These are phyloP conservation scores for Medakamo hakoo DNA, from an alignment of 139 green algal genomes.

Conservation along the genomic window DNA sequence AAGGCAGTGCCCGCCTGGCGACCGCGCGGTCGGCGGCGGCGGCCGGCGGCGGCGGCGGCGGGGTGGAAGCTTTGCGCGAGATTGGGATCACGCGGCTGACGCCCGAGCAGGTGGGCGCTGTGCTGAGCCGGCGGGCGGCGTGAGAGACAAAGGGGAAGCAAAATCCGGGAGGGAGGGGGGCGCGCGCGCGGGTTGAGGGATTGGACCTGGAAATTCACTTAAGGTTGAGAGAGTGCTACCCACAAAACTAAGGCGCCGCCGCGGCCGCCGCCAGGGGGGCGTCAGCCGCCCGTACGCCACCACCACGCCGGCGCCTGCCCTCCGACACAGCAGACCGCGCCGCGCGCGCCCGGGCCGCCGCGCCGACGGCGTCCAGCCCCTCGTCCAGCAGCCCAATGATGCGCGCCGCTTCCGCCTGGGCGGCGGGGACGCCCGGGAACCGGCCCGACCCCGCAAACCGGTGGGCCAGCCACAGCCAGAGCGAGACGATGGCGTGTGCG, in stretches of 20 bases:
- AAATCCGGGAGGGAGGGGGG: no score
- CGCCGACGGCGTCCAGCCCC: not conserved
- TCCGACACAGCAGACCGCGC: no score
- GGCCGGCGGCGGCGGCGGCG: not conserved
- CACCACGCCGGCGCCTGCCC: no score
- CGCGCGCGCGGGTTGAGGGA: no score
- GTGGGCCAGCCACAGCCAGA: slow-evolving; percentile 26
- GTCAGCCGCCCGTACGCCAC: no score
- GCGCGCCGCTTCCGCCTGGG: not conserved
- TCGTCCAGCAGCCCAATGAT: not conserved
- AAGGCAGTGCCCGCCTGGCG: not conserved
- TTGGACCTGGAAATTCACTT: no score
- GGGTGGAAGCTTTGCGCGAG: not conserved
- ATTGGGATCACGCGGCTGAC: slow-evolving; percentile 3
- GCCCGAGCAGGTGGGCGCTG: slow-evolving; percentile 9
- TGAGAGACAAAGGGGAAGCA: not conserved
- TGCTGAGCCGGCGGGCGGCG: slow-evolving; percentile 8
- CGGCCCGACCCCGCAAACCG: slow-evolving; percentile 13
- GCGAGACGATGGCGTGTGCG: slow-evolving; percentile 1
- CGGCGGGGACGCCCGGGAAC: not conserved
- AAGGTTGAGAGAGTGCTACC: no score
- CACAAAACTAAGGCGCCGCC: no score
- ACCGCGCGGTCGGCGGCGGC: not conserved
- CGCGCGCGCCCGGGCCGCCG: no score
- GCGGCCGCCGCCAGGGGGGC: no score